A percentile compares a stretch with the other conserved stretches of the same genome.
Evolutionary conservation across 495 filamentous ascomycete species (phyloP).

Genomic region (Penicillium macrosclerotiorum): DNA sequence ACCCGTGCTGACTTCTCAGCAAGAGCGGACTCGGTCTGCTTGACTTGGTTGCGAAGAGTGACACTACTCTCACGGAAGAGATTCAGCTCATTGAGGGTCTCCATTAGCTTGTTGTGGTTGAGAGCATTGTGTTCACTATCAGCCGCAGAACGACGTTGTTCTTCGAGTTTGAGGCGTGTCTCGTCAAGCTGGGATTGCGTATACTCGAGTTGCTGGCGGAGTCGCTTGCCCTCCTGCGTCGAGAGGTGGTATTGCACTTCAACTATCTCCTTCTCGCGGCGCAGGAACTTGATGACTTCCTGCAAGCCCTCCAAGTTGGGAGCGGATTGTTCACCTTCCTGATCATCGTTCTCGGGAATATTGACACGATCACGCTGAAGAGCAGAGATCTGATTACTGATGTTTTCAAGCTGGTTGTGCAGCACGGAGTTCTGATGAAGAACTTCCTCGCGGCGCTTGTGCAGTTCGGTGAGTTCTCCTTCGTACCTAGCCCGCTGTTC

Average conservation of each 20-base stretch:
- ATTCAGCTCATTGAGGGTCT: constrained; percentile 92
- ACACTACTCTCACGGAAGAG: constrained; percentile 89
- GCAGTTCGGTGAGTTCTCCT: constrained; percentile 74
- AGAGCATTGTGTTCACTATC: constrained; percentile 67
- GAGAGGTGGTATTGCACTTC: constrained; percentile 92
- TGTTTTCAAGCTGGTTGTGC: constrained; percentile 81
- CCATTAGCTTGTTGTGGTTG: constrained; percentile 83
- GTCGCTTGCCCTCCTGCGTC: constrained; percentile 76
- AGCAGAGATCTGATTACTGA: constrained; percentile 71
- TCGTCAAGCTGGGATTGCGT: constrained; percentile 84
- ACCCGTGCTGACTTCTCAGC: constrained; percentile 71
- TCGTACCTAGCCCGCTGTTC: constrained; percentile 78
- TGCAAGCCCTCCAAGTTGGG: constrained; percentile 70
- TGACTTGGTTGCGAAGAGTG: constrained; percentile 79
- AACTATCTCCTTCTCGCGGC: constrained; percentile 96
- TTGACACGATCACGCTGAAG: constrained; percentile 70
- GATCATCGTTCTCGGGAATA: constrained; percentile 43
- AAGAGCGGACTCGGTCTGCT: constrained; percentile 71
- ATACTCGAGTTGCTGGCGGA: constrained; percentile 88
- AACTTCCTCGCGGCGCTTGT: constrained; percentile 74
- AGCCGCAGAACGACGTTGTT: constrained; percentile 76
- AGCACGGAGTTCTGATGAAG: constrained; percentile 82
- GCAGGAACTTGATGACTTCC: constrained; percentile 83
- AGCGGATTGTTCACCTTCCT: constrained; percentile 35
- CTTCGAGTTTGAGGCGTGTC: constrained; percentile 76